Evolutionary conservation across 2,329 filamentous ascomycete species (phyloP), one percentile per base, ranked within the genome.

Genomic region (Ceratocystis variospora): DNA sequence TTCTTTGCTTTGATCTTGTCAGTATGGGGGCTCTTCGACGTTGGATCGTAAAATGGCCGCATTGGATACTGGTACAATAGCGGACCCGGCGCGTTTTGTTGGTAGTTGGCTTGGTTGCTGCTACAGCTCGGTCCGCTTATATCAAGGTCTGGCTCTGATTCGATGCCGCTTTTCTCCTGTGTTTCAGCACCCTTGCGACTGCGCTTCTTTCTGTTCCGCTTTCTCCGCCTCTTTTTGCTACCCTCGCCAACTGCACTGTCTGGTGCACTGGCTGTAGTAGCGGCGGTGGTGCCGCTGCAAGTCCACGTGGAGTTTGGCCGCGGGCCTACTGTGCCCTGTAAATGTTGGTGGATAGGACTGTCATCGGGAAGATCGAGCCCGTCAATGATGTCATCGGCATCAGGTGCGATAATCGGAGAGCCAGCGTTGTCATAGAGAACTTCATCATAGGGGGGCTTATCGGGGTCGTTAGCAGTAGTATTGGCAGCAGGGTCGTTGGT

Each of bases 331-430:
- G 53, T 17, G 8, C 15, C 53, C 25, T 12, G 25, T 1, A 17
- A 3, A 6, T 12, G 31, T 28, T 12, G 53, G 22, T 15, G 22
- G 12, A 12, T 6, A 5, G 53, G 53, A 31, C 22, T 57, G 7
- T 15, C 15, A 5, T 8, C 15, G 22, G 53, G 44, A 31, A 69
- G 53, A 46, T 68, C 66, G 22, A 67, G n/a, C 8, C 66, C 68
- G 55, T 68, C 66, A 12, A 68, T 61, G 28, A 67, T 65, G 61
- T 68, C 68, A 53, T 66, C 64, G 19, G 65, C 53, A 28, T 69
- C 66, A 12, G 66, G 68, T 50, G 22, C 44, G 8, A 68, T 31
- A 15, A 65, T 68, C 4, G 63, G 63, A 8, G 62, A 65, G 45
- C 63, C 63, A 28, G 63, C 5, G 4, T 46, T 19, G n/a, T 37